Evolutionary conservation across 2,329 filamentous ascomycete species (phyloP), one percentile per base, ranked within the genome.

Genomic region (Neophaeococcomyces aloes): DNA sequence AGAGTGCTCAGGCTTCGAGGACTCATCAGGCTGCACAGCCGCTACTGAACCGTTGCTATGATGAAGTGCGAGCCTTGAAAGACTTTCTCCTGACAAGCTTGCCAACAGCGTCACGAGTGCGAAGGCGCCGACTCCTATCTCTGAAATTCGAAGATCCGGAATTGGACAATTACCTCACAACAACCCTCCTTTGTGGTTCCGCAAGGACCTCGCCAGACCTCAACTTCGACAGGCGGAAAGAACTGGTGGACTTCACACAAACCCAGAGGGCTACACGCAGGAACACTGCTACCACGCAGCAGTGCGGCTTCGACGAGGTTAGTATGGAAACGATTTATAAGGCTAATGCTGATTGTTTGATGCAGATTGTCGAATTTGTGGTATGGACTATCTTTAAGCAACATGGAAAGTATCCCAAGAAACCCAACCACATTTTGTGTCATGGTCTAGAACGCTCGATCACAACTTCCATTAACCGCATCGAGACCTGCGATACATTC

Each of bases 381-480:
- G 76, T 95, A 32, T 87, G 82, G 77, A 70, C 76, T 7, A 67
- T 94, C 2, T 94, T 94, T 61, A 76, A 74, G 10, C 71, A 74
- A 53, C 63, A 68, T 13, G 65, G 69, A 25, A 34, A 10, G 14
- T 56, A 61, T 21, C 64, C 62, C 46, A 61, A 68, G 38, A 75
- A 73, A 56, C 80, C 82, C 1, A 74, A 76, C 39, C 85, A 95
- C 63, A 57, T 94, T 4, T 73, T 98, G 3, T 88, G 86, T 53
- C 81, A 94, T 67, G 89, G 89, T 18, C 94, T 81, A 55, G 41
- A 44, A 14, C 41, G 32, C 15, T 44, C 33, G 4, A 19, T 37
- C 23, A 57, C 54, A 17, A 49, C 52, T 29, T 54, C 58, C 29
- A 56, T 54, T 7, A 52, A 53, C 7, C 58, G 61, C 3, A 53